phyloP scores from a whole-genome alignment of 2,329 filamentous ascomycete species.

The Peltaster fructicola region DNA sequence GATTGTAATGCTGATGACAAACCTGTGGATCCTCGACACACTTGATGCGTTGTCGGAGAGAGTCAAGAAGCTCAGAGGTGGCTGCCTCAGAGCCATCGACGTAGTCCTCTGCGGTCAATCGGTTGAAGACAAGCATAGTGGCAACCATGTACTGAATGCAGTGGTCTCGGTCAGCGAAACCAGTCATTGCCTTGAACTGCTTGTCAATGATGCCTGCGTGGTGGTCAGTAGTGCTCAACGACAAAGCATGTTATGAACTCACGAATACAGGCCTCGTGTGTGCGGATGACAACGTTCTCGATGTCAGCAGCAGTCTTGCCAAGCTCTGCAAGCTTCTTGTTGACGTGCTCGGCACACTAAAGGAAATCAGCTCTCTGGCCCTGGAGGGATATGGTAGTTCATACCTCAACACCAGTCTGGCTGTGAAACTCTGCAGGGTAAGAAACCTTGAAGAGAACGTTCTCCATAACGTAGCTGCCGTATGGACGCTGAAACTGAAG shows the following conservation, averaged over 20 bases:
- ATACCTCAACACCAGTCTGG: slow-evolving; percentile 94
- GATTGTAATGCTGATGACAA: too few species aligned
- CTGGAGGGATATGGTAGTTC: too few species aligned
- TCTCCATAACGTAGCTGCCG: slow-evolving; percentile 99
- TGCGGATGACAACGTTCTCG: slow-evolving; percentile 82
- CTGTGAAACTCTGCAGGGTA: slow-evolving; percentile 98
- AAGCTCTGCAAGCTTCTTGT: slow-evolving; percentile 61
- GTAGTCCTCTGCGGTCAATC: slow-evolving; percentile 87
- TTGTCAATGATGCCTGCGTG: slow-evolving; percentile 99
- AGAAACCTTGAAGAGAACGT: slow-evolving; percentile 98
- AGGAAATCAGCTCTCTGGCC: too few species aligned
- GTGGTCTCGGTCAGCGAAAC: slow-evolving; percentile 98
- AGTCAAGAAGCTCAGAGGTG: slow-evolving; percentile 74
- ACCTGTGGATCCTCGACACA: slow-evolving; percentile 81
- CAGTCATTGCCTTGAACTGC: slow-evolving; percentile 99
- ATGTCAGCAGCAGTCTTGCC: slow-evolving; percentile 91
- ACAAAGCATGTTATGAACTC: too few species aligned
- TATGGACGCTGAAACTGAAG: slow-evolving; percentile 94
- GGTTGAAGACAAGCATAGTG: slow-evolving; percentile 89
- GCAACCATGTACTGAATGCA: slow-evolving; percentile 99
- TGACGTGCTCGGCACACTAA: slow-evolving; percentile 73
- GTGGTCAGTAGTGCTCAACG: too few species aligned
- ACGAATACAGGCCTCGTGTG: slow-evolving; percentile 95
- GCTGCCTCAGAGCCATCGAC: slow-evolving; percentile 83
- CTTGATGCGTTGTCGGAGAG: slow-evolving; percentile 78